phyloP scores from a whole-genome alignment of 192 early-diverging fungal species.

The Linnemannia schmuckeri region DNA sequence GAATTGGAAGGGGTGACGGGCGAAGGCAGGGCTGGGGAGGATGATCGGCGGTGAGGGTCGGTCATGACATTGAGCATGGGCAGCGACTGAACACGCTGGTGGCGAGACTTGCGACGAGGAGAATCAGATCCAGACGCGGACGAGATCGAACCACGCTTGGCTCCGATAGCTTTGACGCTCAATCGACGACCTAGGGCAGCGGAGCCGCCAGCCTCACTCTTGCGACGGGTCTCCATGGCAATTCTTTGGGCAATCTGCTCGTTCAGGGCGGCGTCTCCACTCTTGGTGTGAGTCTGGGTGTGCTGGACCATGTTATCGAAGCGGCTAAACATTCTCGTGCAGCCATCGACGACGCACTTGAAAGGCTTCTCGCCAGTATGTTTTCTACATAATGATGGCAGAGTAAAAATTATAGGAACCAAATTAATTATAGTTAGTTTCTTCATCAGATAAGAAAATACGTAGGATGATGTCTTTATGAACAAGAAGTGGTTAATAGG shows the following conservation, averaged over 20 bases:
- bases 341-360: constrained; percentile 75
- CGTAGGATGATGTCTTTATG: background rate
- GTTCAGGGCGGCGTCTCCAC: constrained; percentile 24
- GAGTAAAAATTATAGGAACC: background rate
- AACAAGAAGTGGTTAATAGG: background rate
- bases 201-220: constrained; percentile 41
- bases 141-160: constrained; percentile 31
- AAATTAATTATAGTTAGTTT: constrained; percentile 5
- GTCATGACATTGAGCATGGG: constrained; percentile 27
- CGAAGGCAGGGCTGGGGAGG: constrained; percentile 22
- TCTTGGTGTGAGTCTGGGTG: constrained; percentile 74
- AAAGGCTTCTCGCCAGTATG: constrained; percentile 67
- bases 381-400: constrained; percentile 60
- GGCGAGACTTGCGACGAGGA: constrained; percentile 7
- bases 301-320: constrained; percentile 91
- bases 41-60: constrained; percentile 11
- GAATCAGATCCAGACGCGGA: constrained; percentile 10
- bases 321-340: constrained; percentile 76
- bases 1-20: constrained; percentile 28
- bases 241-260: constrained; percentile 42
- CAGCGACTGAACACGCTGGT: constrained; percentile 26
- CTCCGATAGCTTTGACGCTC: constrained; percentile 8
- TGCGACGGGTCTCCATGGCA: constrained; percentile 45
- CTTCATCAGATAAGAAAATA: background rate
- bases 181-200: constrained; percentile 3